Evolutionary conservation across 164 flowering plant genomes (phyloP), one percentile per base, ranked within the genome.

Genomic region (Saururus chinensis): DNA sequence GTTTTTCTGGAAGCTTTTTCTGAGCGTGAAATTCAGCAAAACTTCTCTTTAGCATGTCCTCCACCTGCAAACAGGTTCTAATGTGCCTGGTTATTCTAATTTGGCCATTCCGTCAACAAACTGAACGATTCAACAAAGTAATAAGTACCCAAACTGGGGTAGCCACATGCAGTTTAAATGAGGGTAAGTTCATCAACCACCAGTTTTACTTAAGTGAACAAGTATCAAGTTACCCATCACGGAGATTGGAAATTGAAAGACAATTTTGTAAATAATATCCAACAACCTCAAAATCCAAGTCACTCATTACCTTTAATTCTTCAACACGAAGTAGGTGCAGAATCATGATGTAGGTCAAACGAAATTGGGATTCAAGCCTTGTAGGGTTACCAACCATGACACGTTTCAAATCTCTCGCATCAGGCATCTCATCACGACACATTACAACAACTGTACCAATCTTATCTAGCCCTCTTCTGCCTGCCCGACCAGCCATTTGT

Each of bases 401-500:
- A 70, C 71, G 79, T 56, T 74, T 85, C 75, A 93, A 70, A 78
- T 87, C 96, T 16, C 71, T 76, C 79, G 90, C 99, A 20, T 78
- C 92, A 19, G 89, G 92, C 59, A 91, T 79, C 66, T 88, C 99
- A 81, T 93, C 97, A 68, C 97, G 91, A 57, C 97, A 93, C 85
- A 93, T 77, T 21, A 86, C 79, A 66, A 88, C 66, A 60, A 93
- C 97, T 7, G 96, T 93, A 59, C 99, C 99, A 75, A 84, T 85
- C 74, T 84, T 84, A 74, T 93, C 99, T 60, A 90, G 86, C 62
- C 97, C 97, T 80, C 99, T 84, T 76, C 99, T 80, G 59, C 99
- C 99, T 66, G 97, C 97, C 76, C 99, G 97, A 7, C 99, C 99
- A 61, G 99, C 97, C 99, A 93, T 93, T 80, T 93, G 99, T 69